Evolutionary conservation across 2,329 filamentous ascomycete genomes (phyloP).

Genomic region (Monosporascus sp.): DNA sequence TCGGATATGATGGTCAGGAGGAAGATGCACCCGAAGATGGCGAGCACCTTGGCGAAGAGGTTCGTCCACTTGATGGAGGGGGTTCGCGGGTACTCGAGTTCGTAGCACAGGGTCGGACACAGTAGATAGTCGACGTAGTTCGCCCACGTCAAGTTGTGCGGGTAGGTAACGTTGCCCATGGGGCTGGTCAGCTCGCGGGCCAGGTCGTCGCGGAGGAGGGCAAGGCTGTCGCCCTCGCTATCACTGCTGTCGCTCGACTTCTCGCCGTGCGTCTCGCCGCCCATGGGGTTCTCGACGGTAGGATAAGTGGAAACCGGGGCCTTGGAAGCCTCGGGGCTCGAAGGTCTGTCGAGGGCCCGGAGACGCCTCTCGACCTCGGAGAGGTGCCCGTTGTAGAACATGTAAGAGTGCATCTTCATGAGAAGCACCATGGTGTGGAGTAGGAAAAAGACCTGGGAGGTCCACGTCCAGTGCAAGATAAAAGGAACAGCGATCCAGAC

Average conservation of each 20-base stretch:
- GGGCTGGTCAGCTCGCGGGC: slow-evolving; percentile 89
- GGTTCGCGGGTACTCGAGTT: slow-evolving; percentile 89
- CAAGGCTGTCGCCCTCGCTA: slow-evolving; percentile 41
- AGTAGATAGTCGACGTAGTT: slow-evolving; percentile 87
- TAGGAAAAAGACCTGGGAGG: slow-evolving; percentile 89
- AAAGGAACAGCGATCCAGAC: slow-evolving; percentile 87
- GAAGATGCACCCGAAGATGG: slow-evolving; percentile 95
- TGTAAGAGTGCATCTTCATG: slow-evolving; percentile 99
- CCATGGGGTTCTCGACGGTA: slow-evolving; percentile 49
- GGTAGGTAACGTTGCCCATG: slow-evolving; percentile 84
- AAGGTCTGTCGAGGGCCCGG: slow-evolving; percentile 69
- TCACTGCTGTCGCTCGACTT: slow-evolving; percentile 34
- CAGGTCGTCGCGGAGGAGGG: slow-evolving; percentile 74
- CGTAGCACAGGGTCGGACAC: slow-evolving; percentile 95
- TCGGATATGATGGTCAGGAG: slow-evolving; percentile 86
- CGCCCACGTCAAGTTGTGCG: slow-evolving; percentile 72
- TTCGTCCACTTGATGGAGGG: slow-evolving; percentile 70
- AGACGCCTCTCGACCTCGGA: slow-evolving; percentile 81
- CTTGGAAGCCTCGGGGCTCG: slow-evolving; percentile 55
- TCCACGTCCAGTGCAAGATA: slow-evolving; percentile 88
- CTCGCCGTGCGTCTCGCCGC: slow-evolving; percentile 21
- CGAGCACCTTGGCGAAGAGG: slow-evolving; percentile 77
- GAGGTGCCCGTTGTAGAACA: slow-evolving; percentile 96
- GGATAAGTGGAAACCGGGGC: slow-evolving; percentile 74
- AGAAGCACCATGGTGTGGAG: slow-evolving; percentile 85